These are phyloP conservation scores for Colletotrichum sp. DNA, from an alignment of 2,329 filamentous ascomycete species.

Conservation along the genomic window DNA sequence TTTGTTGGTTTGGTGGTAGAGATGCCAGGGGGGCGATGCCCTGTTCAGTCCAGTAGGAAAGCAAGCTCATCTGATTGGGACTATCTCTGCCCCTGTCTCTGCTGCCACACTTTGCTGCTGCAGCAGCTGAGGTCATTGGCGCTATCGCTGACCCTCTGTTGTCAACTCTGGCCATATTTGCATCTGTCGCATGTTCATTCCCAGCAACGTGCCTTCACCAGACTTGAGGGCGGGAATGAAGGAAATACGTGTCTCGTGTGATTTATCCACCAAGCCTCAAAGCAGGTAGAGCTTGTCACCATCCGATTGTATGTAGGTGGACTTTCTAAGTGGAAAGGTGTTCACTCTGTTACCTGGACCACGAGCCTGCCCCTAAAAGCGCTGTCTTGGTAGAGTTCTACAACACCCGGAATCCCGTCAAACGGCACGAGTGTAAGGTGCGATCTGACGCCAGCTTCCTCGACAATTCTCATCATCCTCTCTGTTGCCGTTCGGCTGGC, in stretches of 20 bases:
- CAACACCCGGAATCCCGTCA: conserved; percentile 28
- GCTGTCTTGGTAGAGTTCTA: conserved; percentile 29
- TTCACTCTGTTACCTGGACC: conserved; percentile 24
- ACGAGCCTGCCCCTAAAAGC: conserved; percentile 34
- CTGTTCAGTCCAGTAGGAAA: neutral
- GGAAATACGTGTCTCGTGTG: accelerated
- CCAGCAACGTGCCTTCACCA: neutral
- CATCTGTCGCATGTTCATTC: neutral
- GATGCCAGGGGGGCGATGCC: neutral
- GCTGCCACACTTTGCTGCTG: neutral
- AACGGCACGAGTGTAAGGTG: conserved; percentile 31
- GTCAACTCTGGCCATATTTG: neutral
- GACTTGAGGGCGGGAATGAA: neutral
- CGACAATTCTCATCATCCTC: conserved; percentile 35
- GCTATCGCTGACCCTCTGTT: neutral
- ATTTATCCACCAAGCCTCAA: neutral
- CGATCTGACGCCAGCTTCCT: conserved; percentile 26
- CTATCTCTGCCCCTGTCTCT: neutral
- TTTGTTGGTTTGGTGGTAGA: neutral
- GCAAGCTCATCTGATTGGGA: neutral
- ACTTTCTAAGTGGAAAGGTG: neutral
- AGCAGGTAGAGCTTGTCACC: accelerated
- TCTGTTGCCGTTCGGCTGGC: conserved; percentile 29
- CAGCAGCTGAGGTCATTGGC: neutral
- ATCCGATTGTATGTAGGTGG: neutral